phyloP scores from a whole-genome alignment of 2,329 filamentous ascomycete species.

The Alternaria consortialis region DNA sequence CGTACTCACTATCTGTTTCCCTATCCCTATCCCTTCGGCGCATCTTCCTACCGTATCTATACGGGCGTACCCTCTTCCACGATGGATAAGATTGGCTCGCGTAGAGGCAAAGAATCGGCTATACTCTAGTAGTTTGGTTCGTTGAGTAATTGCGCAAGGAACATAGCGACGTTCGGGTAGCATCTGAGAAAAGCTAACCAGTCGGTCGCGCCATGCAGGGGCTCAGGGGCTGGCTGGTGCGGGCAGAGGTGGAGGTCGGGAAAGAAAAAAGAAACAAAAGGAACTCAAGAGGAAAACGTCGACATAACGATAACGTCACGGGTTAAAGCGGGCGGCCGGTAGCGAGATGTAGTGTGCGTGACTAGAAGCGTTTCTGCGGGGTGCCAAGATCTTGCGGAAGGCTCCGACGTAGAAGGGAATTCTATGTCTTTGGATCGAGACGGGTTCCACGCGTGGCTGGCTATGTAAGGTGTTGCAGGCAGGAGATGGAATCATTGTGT shows the following conservation, averaged over 20 bases:
- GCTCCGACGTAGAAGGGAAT: not conserved
- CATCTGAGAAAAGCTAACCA: not conserved
- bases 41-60: not conserved
- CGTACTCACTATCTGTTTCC: not conserved
- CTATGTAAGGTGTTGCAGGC: not conserved
- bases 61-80: not conserved
- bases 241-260: not conserved
- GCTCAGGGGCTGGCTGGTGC: slow-evolving; percentile 1
- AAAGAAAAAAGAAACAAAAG: not conserved
- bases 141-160: not conserved
- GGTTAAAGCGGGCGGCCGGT: not conserved
- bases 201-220: slow-evolving; percentile 1
- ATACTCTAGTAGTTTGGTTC: not conserved
- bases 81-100: not conserved
- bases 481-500: not conserved
- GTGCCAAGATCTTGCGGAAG: not conserved
- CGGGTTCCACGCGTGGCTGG: not conserved
- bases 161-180: not conserved
- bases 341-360: not conserved
- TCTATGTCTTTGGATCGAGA: not conserved
- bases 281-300: not conserved
- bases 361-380: not conserved
- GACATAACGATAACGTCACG: slow-evolving; percentile 2
- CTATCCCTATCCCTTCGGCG: not conserved
- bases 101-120: not conserved